Percentiles rank a stretch among this genome's conserved stretches.
Evolutionary conservation across 1,284 basidiomycete species (phyloP).

Genomic region (Leccinum pachyderme): DNA sequence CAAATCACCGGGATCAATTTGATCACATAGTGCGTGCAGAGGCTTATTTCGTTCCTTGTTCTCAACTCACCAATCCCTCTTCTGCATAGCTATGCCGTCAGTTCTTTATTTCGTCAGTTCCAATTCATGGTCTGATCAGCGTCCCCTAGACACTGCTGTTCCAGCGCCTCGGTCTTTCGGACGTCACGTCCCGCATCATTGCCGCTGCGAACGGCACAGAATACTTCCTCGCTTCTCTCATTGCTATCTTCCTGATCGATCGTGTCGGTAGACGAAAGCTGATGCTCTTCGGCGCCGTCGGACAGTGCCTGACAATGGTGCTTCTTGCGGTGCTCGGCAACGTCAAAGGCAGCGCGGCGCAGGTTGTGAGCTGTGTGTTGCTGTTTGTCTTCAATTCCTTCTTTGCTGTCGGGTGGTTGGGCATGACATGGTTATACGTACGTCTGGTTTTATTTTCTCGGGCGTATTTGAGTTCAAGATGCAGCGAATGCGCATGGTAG

Average conservation of each 20-base stretch:
- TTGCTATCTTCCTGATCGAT: constrained; percentile 35
- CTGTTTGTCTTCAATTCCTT: constrained; percentile 36
- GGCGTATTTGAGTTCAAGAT: neutral
- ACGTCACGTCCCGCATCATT: constrained; percentile 51
- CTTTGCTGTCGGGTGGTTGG: constrained; percentile 35
- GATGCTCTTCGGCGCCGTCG: constrained; percentile 37
- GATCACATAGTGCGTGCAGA: constrained; percentile 57
- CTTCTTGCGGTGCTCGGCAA: constrained; percentile 34
- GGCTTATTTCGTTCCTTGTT: neutral
- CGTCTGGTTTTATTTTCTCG: constrained; percentile 22
- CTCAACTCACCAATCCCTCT: constrained; percentile 1
- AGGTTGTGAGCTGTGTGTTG: constrained; percentile 47
- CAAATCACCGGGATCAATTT: constrained; percentile 61
- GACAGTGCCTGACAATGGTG: constrained; percentile 37
- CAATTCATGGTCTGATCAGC: neutral
- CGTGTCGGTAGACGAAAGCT: constrained; percentile 38
- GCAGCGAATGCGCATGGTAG: constrained; percentile 28
- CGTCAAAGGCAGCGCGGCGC: constrained; percentile 34
- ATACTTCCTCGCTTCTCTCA: neutral
- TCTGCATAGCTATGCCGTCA: constrained; percentile 35
- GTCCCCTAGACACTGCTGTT: constrained; percentile 51
- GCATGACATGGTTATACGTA: constrained; percentile 70
- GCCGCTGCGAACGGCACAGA: neutral
- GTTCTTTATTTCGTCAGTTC: constrained; percentile 12
- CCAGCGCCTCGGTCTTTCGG: constrained; percentile 57